These are phyloP conservation scores for Acer yangbiense DNA, from an alignment of 345 rosid genomes.

Conservation along the genomic window DNA sequence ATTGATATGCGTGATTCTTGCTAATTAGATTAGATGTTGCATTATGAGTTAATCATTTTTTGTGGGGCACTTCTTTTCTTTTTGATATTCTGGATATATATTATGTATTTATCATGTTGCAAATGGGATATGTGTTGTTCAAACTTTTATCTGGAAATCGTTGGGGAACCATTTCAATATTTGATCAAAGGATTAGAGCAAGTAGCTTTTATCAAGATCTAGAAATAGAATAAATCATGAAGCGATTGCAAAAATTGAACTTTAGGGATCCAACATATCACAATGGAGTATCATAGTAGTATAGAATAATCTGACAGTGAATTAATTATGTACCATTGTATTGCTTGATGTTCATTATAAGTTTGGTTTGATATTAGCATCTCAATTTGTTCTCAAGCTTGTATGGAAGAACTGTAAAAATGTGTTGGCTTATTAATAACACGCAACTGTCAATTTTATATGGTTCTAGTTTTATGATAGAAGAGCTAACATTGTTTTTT, in stretches of 20 bases:
- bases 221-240: background rate
- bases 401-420: background rate
- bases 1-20: background rate
- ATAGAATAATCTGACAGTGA: background rate
- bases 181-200: background rate
- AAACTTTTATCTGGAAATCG: background rate
- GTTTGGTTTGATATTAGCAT: background rate
- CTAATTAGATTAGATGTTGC: background rate
- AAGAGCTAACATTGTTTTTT: conserved; percentile 85
- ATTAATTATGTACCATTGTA: background rate
- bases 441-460: background rate
- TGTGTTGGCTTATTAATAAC: background rate
- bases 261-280: conserved; percentile 1
- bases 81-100: background rate
- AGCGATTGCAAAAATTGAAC: background rate
- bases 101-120: background rate
- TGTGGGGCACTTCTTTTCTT: background rate
- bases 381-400: background rate
- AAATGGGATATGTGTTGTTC: background rate
- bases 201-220: background rate
- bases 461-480: conserved; percentile 27
- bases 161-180: background rate
- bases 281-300: background rate
- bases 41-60: background rate
- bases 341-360: background rate